These are phyloP conservation scores for Apiospora rasikravindrae DNA, from an alignment of 2,329 filamentous ascomycete genomes.

Conservation along the genomic window DNA sequence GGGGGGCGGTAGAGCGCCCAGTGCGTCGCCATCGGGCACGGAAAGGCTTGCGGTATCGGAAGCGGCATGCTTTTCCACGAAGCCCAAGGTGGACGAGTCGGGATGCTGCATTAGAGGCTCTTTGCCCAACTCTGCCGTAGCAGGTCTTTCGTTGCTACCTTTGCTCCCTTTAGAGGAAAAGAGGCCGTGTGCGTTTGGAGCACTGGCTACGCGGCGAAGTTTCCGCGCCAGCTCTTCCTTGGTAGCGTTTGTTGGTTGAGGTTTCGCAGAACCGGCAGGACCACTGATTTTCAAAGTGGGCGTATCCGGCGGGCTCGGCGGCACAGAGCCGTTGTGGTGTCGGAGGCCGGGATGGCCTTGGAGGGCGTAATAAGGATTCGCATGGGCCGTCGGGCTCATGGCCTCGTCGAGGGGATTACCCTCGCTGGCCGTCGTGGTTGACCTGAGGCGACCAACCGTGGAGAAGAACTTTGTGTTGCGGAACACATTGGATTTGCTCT, in stretches of 20 bases:
- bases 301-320: slow-evolving; percentile 90
- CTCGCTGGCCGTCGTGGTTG: slow-evolving; percentile 89
- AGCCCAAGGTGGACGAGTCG: slow-evolving; percentile 52
- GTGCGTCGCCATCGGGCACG: slow-evolving; percentile 53
- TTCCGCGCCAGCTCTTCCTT: slow-evolving; percentile 96
- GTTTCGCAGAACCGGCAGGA: slow-evolving; percentile 65
- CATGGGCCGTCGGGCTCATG: slow-evolving; percentile 89
- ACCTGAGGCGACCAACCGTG: slow-evolving; percentile 84
- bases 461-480: slow-evolving; percentile 88
- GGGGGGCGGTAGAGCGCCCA: slow-evolving; percentile 69
- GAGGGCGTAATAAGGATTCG: slow-evolving; percentile 97
- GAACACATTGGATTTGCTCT: slow-evolving; percentile 68
- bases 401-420: slow-evolving; percentile 88
- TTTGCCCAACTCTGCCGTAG: slow-evolving; percentile 85
- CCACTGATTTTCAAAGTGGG: slow-evolving; percentile 77
- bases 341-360: slow-evolving; percentile 92
- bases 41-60: slow-evolving; percentile 45
- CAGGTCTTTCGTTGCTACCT: slow-evolving; percentile 69
- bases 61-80: slow-evolving; percentile 51
- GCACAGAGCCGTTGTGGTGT: slow-evolving; percentile 92
- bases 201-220: slow-evolving; percentile 90
- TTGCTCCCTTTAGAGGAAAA: slow-evolving; percentile 66
- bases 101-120: slow-evolving; percentile 71
- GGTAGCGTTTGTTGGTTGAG: slow-evolving; percentile 75
- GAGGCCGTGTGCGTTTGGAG: slow-evolving; percentile 93